Percentiles rank a stretch among this genome's conserved stretches.
phyloP scores from a whole-genome alignment of 2,329 filamentous ascomycete species.

The Harringtonia lauricola region DNA sequence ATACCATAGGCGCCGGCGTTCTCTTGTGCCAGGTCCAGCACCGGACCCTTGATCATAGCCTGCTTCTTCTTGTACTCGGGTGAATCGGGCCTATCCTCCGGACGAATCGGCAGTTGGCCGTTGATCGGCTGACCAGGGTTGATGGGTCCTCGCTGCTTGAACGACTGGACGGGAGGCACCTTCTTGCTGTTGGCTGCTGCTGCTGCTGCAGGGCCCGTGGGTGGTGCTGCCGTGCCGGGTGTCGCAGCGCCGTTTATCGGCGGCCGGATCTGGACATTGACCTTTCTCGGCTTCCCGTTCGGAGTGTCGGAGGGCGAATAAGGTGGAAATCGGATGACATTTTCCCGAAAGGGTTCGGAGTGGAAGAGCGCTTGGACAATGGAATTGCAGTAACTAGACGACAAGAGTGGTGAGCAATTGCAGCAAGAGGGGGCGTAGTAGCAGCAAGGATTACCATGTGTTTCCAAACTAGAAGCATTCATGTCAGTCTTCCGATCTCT shows the following conservation, averaged over 20 bases:
- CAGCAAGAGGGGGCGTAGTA: conserved; percentile 4
- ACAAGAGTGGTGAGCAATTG: neutral
- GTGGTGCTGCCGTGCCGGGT: conserved; percentile 23
- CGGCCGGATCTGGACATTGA: conserved; percentile 51
- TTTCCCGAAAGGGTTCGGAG: conserved; percentile 84
- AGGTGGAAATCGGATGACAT: conserved; percentile 83
- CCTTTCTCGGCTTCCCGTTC: conserved; percentile 42
- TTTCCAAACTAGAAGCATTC: conserved; percentile 66
- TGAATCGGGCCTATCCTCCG: conserved; percentile 88
- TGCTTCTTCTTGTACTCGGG: conserved; percentile 98
- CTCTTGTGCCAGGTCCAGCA: conserved; percentile 74
- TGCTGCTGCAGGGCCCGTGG: neutral
- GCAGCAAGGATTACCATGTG: conserved; percentile 62
- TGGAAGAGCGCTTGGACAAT: conserved; percentile 97
- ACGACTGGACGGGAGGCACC: conserved; percentile 41
- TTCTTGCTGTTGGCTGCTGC: conserved; percentile 28
- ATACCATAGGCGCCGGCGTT: conserved; percentile 76
- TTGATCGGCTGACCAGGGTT: conserved; percentile 39
- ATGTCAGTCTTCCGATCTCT: conserved; percentile 21
- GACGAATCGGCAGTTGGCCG: conserved; percentile 47
- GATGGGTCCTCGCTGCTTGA: conserved; percentile 44
- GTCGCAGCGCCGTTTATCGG: conserved; percentile 31
- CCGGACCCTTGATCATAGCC: conserved; percentile 76
- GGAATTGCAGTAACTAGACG: conserved; percentile 84
- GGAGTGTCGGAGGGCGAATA: conserved; percentile 59